phyloP scores from a whole-genome alignment of 2,329 filamentous ascomycete genomes.

The Colletotrichum tropicicola region DNA sequence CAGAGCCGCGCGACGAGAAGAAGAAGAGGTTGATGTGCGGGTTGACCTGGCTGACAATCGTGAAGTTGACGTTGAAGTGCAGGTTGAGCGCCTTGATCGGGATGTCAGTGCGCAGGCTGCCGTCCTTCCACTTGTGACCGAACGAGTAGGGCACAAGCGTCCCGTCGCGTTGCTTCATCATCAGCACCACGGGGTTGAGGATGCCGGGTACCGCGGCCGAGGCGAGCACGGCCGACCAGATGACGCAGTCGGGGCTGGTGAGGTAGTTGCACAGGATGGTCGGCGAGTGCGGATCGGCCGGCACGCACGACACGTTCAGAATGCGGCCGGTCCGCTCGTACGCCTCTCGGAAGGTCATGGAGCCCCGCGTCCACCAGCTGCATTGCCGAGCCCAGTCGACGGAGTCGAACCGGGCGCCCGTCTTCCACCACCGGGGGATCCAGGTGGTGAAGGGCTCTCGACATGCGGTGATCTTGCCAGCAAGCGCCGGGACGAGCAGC shows the following conservation, averaged over 20 bases:
- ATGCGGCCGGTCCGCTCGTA: conserved; percentile 94
- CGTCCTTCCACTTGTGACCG: conserved; percentile 99
- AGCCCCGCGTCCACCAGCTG: conserved; percentile 91
- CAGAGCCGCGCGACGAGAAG: conserved; percentile 91
- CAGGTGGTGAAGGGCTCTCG: conserved; percentile 80
- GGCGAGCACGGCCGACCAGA: conserved; percentile 96
- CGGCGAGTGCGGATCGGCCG: conserved; percentile 91
- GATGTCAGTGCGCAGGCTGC: conserved; percentile 92
- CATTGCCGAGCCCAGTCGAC: conserved; percentile 88
- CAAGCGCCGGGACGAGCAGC: conserved; percentile 87
- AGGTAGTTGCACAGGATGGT: conserved; percentile 95
- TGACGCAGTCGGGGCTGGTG: conserved; percentile 94
- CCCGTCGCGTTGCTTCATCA: conserved; percentile 85
- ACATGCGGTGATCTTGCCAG: conserved; percentile 85
- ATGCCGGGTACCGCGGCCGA: conserved; percentile 97
- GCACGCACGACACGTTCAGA: conserved; percentile 94
- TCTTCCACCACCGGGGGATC: conserved; percentile 87
- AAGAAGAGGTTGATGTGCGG: conserved; percentile 99
- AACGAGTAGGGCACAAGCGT: conserved; percentile 90
- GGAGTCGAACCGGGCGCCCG: conserved; percentile 92
- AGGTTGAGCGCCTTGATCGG: conserved; percentile 93
- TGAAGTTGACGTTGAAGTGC: conserved; percentile 99
- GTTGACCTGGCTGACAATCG: conserved; percentile 88
- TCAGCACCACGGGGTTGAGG: conserved; percentile 91
- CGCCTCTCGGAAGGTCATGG: conserved; percentile 93